These are phyloP conservation scores for Arachnomyces sp. DNA, from an alignment of 2,329 filamentous ascomycete genomes.

Conservation along the genomic window DNA sequence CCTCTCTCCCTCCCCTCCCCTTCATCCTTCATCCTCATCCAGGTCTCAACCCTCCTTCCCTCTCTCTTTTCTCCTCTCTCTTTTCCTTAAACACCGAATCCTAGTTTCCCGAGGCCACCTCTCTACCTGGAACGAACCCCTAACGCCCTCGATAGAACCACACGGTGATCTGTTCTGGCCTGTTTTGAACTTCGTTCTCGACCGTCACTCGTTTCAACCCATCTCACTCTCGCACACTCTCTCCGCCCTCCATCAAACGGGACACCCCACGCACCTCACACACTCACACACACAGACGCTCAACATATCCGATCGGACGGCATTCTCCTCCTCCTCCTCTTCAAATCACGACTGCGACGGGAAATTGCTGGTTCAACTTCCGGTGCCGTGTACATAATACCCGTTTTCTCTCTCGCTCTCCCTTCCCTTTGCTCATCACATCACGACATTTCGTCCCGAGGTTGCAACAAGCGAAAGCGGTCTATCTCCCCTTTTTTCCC, in stretches of 20 bases:
- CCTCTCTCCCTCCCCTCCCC: conserved; percentile 3
- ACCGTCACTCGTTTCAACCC: conserved; percentile 13
- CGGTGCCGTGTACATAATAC: no score
- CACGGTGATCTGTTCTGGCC: background rate
- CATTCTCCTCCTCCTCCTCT: no score
- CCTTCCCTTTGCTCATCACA: no score
- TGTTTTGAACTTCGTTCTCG: background rate
- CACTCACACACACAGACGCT: no score
- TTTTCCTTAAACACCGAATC: conserved; percentile 4
- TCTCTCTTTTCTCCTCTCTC: background rate
- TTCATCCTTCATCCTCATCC: conserved; percentile 1
- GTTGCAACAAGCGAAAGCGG: no score
- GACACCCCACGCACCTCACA: background rate
- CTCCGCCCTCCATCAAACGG: conserved; percentile 1
- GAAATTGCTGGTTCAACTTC: no score
- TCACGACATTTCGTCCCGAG: no score
- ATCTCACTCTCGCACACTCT: conserved; percentile 3
- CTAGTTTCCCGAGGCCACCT: background rate
- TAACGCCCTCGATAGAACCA: background rate
- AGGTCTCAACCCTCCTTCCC: no score
- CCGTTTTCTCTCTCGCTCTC: no score
- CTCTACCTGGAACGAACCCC: background rate
- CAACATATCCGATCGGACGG: no score
- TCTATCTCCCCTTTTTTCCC: no score
- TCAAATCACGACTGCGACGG: no score